Percentiles rank a stretch among this genome's conserved stretches.
These are phyloP conservation scores for Mycena citricolor DNA, from an alignment of 1,284 basidiomycete species.

Conservation along the genomic window DNA sequence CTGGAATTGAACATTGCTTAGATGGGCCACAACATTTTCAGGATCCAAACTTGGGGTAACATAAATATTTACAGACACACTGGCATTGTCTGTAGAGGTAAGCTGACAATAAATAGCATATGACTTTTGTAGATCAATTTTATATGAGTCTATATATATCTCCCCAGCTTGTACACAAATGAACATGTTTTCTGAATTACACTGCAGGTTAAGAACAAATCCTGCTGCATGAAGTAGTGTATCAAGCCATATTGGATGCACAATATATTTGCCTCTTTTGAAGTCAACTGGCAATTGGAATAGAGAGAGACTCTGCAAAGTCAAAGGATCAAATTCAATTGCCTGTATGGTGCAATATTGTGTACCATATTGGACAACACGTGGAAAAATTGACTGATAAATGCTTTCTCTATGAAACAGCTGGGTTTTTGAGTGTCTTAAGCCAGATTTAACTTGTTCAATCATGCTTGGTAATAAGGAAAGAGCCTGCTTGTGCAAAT, in stretches of 20 bases:
- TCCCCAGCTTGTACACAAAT: slow-evolving; percentile 59
- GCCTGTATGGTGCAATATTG: slow-evolving; percentile 58
- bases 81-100: slow-evolving; percentile 42
- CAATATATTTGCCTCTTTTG: slow-evolving; percentile 37
- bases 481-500: slow-evolving; percentile 41
- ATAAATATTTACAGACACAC: slow-evolving; percentile 49
- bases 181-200: slow-evolving; percentile 50
- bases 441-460: no score
- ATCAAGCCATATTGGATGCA: slow-evolving; percentile 63
- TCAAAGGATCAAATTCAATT: slow-evolving; percentile 47
- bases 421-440: slow-evolving; percentile 38
- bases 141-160: slow-evolving; percentile 44
- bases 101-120: slow-evolving; percentile 54
- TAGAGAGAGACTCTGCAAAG: slow-evolving; percentile 53
- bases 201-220: slow-evolving; percentile 63
- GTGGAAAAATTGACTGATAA: slow-evolving; percentile 67
- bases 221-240: slow-evolving; percentile 67
- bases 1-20: no score
- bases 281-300: slow-evolving; percentile 41
- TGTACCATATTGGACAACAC: slow-evolving; percentile 62
- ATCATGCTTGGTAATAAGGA: no score
- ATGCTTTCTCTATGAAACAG: slow-evolving; percentile 54
- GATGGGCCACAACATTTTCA: slow-evolving; percentile 47
- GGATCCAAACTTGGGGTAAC: slow-evolving; percentile 40
- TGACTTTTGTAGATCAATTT: slow-evolving; percentile 39